Evolutionary conservation across 306 rosid species (phyloP).

Genomic region (Cyamopsis tetragonoloba): DNA sequence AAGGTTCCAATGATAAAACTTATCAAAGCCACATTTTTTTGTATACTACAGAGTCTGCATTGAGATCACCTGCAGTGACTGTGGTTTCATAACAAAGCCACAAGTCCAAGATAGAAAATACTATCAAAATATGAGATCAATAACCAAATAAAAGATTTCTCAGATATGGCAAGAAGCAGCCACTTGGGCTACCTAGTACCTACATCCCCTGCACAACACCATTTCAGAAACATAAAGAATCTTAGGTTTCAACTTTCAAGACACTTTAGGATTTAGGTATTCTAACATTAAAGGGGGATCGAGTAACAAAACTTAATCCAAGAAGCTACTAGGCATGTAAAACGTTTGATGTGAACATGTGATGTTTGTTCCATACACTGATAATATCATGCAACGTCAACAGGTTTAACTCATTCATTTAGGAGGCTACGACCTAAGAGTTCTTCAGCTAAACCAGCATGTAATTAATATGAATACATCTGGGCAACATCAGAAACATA

Average conservation of each 20-base stretch:
- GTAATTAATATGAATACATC: not conserved
- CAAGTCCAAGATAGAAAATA: not conserved
- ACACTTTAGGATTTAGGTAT: not conserved
- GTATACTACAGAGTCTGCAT: not conserved
- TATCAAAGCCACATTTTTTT: not conserved
- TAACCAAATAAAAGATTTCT: not conserved
- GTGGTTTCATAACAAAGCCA: not conserved
- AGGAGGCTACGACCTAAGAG: not conserved
- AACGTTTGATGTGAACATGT: not conserved
- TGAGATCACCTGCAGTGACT: not conserved
- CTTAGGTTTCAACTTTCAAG: not conserved
- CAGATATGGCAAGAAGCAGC: not conserved
- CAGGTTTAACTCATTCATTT: not conserved
- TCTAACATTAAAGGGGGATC: not conserved
- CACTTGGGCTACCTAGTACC: not conserved
- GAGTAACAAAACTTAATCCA: conserved; percentile 17
- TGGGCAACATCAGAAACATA: not conserved
- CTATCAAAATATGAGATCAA: not conserved
- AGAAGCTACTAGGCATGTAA: not conserved
- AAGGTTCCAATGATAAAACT: not conserved
- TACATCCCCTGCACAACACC: conserved; percentile 1
- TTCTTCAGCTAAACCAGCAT: not conserved
- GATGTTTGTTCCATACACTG: not conserved
- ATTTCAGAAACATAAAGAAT: not conserved
- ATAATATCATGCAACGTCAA: conserved; percentile 8